Evolutionary conservation across 1,284 basidiomycete genomes (phyloP), one percentile per base, ranked within the genome.

Genomic region (Megacollybia platyphylla): DNA sequence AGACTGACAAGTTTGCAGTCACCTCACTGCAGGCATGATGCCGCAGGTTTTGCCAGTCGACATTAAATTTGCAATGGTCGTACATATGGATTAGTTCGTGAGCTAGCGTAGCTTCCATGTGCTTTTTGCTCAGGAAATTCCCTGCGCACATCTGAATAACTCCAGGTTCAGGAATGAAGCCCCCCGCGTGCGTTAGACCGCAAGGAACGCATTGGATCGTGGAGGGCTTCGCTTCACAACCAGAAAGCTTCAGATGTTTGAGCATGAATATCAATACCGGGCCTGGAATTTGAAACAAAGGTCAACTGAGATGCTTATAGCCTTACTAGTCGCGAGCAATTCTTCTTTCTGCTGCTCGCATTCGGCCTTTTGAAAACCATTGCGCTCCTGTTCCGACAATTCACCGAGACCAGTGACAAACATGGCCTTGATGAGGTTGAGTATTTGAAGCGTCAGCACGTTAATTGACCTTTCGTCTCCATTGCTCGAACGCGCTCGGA

Each of bases 1-100:
- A 30, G 34, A 26, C 38, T 36, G 49, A 5, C 7, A 27, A 50
- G 46, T 32, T 11, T 41, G 36, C 18, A 64, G 76, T 54, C 56
- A 93, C 91, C 75, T 97, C 93, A 54, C 82, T 88, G 58, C 93
- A 97, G 0, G 94, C 94, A 58, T 94, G 91, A 64, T 97, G 92
- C 43, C 90, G 66, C 42, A 97, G 61, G 60, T 97, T 86, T 41
- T 59, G 63, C 91, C 90, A 97, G 59, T 96, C 82, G 1, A 96
- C 86, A 46, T 91, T 82, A 67, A 97, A 97, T 57, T 83, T 80
- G 59, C 87, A 88, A 51, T 96, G 87, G 58, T 97, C 94, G 57
- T 86, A 97, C 71, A 92, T 83, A 60, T 97, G 94, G n/a, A 97
- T 67, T 45, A 97, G 77, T 57, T 98, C 94, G 55, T 98, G 94